phyloP scores from a whole-genome alignment of 2,329 filamentous ascomycete genomes.

The Sporothrix variecibatus region DNA sequence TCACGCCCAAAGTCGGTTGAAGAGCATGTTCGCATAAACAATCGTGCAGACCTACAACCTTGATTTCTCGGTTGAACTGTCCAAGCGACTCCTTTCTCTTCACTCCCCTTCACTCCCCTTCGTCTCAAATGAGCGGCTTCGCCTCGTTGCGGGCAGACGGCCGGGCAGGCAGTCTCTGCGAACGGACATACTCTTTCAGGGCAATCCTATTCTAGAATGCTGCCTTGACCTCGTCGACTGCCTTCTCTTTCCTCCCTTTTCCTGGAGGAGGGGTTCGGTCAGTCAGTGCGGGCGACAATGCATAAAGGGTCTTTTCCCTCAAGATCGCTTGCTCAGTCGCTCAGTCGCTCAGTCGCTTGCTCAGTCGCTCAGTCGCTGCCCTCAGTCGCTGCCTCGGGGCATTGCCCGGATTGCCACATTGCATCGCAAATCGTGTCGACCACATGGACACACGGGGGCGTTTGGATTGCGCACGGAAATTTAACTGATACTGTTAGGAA shows the following conservation, averaged over 20 bases:
- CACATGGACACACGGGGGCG: neutral
- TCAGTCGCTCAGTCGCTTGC: too few relatives aligned
- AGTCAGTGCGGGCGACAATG: neutral
- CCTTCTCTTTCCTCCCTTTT: neutral
- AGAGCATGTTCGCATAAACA: neutral
- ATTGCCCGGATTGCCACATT: neutral
- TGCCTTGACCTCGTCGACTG: neutral
- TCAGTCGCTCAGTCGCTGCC: neutral
- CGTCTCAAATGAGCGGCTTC: neutral
- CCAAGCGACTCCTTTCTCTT: neutral
- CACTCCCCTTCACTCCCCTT: neutral
- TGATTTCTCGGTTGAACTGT: neutral
- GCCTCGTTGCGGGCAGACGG: neutral
- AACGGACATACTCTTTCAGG: neutral
- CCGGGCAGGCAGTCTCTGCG: neutral
- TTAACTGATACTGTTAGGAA: neutral
- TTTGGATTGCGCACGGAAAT: neutral
- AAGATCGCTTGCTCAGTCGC: neutral
- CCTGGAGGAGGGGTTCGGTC: neutral
- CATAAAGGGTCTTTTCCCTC: neutral
- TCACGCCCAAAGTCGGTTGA: too few relatives aligned
- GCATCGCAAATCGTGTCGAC: neutral
- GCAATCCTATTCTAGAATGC: slow-evolving; percentile 8
- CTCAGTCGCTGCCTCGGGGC: neutral
- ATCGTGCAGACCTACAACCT: neutral